A percentile compares a stretch with the other conserved stretches of the same genome.
Conservation (phyloP, 805 yeast genomes). For the Limtongozyma cylindracea region DNA sequence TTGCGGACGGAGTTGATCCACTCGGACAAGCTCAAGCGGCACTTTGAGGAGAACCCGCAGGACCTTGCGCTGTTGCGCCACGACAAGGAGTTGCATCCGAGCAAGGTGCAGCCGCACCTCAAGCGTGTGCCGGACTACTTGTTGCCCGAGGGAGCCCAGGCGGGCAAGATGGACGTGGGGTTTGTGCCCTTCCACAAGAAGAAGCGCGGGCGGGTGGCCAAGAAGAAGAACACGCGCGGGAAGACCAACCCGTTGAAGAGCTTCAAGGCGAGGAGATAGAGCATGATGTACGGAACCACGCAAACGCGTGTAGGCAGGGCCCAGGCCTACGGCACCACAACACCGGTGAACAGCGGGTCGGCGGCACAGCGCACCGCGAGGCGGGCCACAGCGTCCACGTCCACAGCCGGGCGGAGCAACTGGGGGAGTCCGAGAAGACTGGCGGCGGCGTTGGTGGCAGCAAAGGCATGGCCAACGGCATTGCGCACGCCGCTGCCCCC, state of each 20-base stretch:
- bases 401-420: too few species aligned
- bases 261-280: constrained; percentile 1
- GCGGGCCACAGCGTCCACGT: too few species aligned
- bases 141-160: constrained; percentile 55
- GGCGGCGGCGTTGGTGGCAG: too few species aligned
- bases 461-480: too few species aligned
- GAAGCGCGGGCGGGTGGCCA: background rate
- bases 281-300: too few species aligned
- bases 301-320: too few species aligned
- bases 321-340: too few species aligned
- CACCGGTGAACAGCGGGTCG: too few species aligned
- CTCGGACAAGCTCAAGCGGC: constrained; percentile 76
- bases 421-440: too few species aligned
- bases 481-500: too few species aligned
- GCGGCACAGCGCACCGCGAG: too few species aligned
- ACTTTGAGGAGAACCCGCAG: constrained; percentile 92
- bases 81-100: constrained; percentile 68
- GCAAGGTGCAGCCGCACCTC: constrained; percentile 63
- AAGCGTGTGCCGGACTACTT: constrained; percentile 84
- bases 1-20: constrained; percentile 67
- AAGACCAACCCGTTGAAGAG: constrained; percentile 44
- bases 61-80: constrained; percentile 77
- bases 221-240: constrained; percentile 4
- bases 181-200: constrained; percentile 42
- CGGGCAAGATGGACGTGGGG: constrained; percentile 26